Evolutionary conservation across 306 rosid species (phyloP), one percentile per base, ranked within the genome.

Genomic region (Alnus glutinosa): DNA sequence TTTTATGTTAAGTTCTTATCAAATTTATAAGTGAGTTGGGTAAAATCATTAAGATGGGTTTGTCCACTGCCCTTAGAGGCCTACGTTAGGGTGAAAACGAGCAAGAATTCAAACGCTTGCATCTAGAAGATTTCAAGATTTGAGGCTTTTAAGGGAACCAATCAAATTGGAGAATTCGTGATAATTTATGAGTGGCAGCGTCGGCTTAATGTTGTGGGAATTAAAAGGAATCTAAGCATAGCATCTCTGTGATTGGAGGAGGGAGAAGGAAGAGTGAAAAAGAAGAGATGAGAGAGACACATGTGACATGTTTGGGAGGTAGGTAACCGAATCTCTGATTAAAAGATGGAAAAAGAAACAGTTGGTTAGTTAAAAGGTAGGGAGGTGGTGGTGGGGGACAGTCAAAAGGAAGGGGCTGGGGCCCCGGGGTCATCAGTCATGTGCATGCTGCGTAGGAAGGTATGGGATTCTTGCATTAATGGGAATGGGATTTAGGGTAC

Each of bases 221-320:
- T 77, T 46, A 62, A 68, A 23, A 55, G 61, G 61, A 61, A 55
- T 62, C 55, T n/a, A 62, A 73, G 39, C 42, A 9, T 9, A 11
- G 54, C 48, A 23, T 71, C 54, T 5, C 0, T 13, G 4, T 30
- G 39, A 71, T 32, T 71, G 75, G 23, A 9, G 64, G 59, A 50
- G 67, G 62, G 9, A 14, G 2, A 14, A 13, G n/a, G 64, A 19
- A 9, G 12, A 16, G 23, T 14, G 12, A 11, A 57, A 73, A 54
- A 4, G 48, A 74, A 77, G 78, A n/a, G 42, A 55, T 2, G 59
- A 54, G 55, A 54, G 59, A 69, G 75, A 39, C 70, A 59, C 90
- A 88, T 83, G 89, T 88, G 89, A 78, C 42, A 73, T 81, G 89
- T 85, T 85, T 69, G 82, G 80, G 74, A 73, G 87, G 86, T 81